Conservation (phyloP, 208 protist genomes). For the Leishmania tropica region DNA sequence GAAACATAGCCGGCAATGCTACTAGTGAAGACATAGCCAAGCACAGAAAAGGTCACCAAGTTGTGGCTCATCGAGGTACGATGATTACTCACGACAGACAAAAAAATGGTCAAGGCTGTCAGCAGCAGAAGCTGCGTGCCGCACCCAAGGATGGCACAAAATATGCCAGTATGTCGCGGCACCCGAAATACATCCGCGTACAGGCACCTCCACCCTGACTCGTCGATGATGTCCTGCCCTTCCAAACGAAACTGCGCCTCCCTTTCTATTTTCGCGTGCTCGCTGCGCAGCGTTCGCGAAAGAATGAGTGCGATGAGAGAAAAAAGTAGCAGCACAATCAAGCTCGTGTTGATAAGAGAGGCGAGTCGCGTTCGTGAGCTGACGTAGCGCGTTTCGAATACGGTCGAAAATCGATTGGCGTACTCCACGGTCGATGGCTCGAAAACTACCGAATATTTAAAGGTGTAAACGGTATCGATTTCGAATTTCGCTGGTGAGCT, state of each 20-base stretch:
- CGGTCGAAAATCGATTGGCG: slow-evolving; percentile 91
- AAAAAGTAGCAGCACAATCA: slow-evolving; percentile 92
- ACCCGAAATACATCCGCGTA: slow-evolving; percentile 96
- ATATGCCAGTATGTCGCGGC: slow-evolving; percentile 62
- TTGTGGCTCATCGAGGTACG: slow-evolving; percentile 24
- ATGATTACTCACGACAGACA: slow-evolving; percentile 26
- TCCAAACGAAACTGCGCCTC: slow-evolving; percentile 51
- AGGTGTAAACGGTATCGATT: slow-evolving; percentile 46
- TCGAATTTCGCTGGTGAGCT: slow-evolving; percentile 8
- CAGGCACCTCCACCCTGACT: slow-evolving; percentile 96
- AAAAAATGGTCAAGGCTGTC: slow-evolving; percentile 19
- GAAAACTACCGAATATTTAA: slow-evolving; percentile 91
- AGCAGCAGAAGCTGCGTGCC: slow-evolving; percentile 56
- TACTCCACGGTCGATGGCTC: slow-evolving; percentile 65
- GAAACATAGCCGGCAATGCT: slow-evolving; percentile 25
- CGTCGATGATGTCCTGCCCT: slow-evolving; percentile 70
- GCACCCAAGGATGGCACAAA: slow-evolving; percentile 85
- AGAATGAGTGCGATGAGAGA: slow-evolving; percentile 93
- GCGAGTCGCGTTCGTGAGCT: slow-evolving; percentile 90
- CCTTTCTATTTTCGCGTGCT: slow-evolving; percentile 81
- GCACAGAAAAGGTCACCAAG: slow-evolving; percentile 19
- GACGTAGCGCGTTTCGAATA: slow-evolving; percentile 89
- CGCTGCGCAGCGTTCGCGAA: slow-evolving; percentile 79
- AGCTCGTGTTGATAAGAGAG: slow-evolving; percentile 92
- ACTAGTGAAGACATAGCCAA: slow-evolving; percentile 26